Base-by-base conservation (phyloP, 1,284 basidiomycete genomes). In the Leccinum proliferum region DNA sequence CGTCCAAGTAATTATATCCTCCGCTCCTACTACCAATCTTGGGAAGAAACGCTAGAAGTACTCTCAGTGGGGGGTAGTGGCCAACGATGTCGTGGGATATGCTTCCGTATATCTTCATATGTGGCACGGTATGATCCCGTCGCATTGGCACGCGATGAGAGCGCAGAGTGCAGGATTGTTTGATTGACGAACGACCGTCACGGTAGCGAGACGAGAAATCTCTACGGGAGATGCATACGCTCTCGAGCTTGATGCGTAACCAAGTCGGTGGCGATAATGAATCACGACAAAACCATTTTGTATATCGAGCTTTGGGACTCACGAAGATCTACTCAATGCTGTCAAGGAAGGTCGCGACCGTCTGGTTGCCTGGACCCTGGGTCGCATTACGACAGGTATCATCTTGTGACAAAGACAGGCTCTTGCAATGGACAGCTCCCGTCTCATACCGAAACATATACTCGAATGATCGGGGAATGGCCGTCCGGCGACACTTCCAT, bases 281-380 rank as follows among this genome's bases (percentile, higher is more conserved):
- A 56, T 11, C 46, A 62, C 5, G 25, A 60, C 2, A 3, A 9
- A 21, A 9, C 21, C 12, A 1, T 8, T 41, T 53, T 15, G 32
- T 11, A 59, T 35, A 14, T 59, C 18, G 18, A 58, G 29, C 66
- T 41, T n/a, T 1, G 21, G 34, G 6, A 77, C 80, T 69, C 62
- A 84, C 83, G 77, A 57, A 76, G 7, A 77, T 62, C 15, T 72
- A 59, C 64, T 84, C 82, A 0, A 83, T 71, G 55, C 71, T 73
- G 48, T 68, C 62, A 5, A 89, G 67, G 66, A 83, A 84, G 1
- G 71, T 73, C 5, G 72, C 62, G 1, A 82, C 73, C 7, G 67
- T 67, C 2, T 63, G 32, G 55, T 69, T 66, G 65, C 29, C 64
- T 32, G 46, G 37, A 18, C n/a, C 43, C 29, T 52, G 43, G 8